Percentiles rank a stretch among this genome's conserved stretches.
These are phyloP conservation scores for Hypoxylon sp. DNA, from an alignment of 2,329 filamentous ascomycete genomes.

Conservation along the genomic window DNA sequence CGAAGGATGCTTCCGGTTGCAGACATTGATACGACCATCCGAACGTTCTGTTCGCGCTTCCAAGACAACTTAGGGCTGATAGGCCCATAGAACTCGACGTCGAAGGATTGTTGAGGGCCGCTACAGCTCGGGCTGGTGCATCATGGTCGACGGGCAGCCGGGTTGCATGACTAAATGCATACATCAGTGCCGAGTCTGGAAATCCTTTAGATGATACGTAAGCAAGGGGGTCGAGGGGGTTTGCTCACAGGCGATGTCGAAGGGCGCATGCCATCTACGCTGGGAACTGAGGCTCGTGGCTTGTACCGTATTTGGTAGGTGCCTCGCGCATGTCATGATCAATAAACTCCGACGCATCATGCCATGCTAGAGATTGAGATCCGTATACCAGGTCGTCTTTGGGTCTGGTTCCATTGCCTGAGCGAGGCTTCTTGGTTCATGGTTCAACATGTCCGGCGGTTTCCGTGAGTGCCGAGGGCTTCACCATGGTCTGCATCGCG, in stretches of 20 bases:
- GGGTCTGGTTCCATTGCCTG: slow-evolving; percentile 13
- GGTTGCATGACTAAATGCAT: neutral
- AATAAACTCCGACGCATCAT: no score
- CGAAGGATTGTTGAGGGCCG: slow-evolving; percentile 10
- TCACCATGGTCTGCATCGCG: no score
- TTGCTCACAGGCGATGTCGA: no score
- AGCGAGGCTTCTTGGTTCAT: neutral
- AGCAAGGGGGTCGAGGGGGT: no score
- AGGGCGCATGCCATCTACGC: neutral
- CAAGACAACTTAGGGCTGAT: slow-evolving; percentile 18
- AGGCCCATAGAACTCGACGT: neutral
- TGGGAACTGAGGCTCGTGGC: slow-evolving; percentile 12
- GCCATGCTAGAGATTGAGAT: no score
- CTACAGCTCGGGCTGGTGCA: neutral
- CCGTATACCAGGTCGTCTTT: slow-evolving; percentile 14
- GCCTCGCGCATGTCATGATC: slow-evolving; percentile 7
- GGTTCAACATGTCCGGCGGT: neutral
- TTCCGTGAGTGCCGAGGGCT: neutral
- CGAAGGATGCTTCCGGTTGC: neutral
- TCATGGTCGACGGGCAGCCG: neutral
- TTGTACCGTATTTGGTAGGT: slow-evolving; percentile 10
- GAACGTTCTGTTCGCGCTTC: no score
- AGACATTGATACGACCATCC: neutral
- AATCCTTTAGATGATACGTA: no score
- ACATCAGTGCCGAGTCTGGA: no score